A percentile compares a stretch with the other conserved stretches of the same genome.
Evolutionary conservation across 2,329 filamentous ascomycete species (phyloP).

Genomic region (Moelleriella libera): DNA sequence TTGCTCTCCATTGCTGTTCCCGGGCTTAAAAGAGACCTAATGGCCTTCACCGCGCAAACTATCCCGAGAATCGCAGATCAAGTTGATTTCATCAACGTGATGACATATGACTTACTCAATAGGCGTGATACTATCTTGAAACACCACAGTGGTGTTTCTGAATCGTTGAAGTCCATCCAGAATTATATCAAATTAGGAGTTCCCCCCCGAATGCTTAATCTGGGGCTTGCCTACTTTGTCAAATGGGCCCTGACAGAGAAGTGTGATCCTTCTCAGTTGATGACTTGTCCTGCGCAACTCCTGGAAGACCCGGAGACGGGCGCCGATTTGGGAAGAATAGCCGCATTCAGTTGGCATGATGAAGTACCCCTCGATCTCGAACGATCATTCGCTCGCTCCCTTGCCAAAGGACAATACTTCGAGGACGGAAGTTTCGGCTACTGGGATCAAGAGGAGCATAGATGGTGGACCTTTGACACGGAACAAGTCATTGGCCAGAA

Average conservation of each 20-base stretch:
- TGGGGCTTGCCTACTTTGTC: conserved; percentile 54
- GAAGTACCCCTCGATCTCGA: conserved; percentile 35
- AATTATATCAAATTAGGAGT: conserved; percentile 45
- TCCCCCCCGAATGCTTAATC: conserved; percentile 36
- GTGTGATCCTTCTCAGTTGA: conserved; percentile 23
- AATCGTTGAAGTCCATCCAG: conserved; percentile 38
- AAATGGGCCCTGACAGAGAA: conserved; percentile 46
- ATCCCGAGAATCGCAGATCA: conserved; percentile 41
- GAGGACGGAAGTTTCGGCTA: conserved; percentile 56
- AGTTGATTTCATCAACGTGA: conserved; percentile 54
- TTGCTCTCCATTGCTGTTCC: conserved; percentile 56
- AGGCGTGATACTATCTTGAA: conserved; percentile 48
- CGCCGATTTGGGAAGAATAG: conserved; percentile 40
- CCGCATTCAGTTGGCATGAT: conserved; percentile 47
- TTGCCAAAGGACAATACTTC: conserved; percentile 31
- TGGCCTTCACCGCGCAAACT: conserved; percentile 47
- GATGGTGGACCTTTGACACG: conserved; percentile 68
- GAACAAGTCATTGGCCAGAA: conserved; percentile 45
- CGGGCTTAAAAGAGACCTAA: conserved; percentile 48
- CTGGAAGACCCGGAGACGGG: conserved; percentile 46
- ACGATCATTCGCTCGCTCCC: conserved; percentile 43
- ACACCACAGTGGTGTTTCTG: conserved; percentile 50
- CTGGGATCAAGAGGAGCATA: conserved; percentile 41
- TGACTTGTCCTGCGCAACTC: conserved; percentile 39
- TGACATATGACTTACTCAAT: conserved; percentile 61